Conservation (phyloP, 2,329 filamentous ascomycete genomes). For the Pseudocercospora crystallina region DNA sequence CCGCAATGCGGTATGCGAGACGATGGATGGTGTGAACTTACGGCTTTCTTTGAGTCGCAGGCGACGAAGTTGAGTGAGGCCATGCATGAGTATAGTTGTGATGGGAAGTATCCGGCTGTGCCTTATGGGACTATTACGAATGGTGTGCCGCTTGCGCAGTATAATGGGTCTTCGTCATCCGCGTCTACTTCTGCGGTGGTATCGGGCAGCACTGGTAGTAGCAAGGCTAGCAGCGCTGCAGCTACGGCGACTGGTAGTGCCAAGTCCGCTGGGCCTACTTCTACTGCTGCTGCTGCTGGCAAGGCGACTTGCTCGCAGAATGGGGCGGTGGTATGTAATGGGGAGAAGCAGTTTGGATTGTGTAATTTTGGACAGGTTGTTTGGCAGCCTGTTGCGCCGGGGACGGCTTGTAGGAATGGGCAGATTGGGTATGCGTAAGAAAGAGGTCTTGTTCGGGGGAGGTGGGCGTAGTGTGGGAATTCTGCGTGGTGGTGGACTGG, state of each 20-base stretch:
- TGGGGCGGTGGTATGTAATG: constrained; percentile 43
- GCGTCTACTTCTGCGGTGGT: no score
- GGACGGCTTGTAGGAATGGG: constrained; percentile 46
- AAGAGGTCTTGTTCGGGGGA: no score
- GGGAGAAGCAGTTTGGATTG: constrained; percentile 41
- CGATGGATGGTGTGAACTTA: constrained; percentile 76
- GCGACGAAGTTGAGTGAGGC: constrained; percentile 54
- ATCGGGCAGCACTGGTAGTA: no score
- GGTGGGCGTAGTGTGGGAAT: no score
- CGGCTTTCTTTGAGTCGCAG: constrained; percentile 65
- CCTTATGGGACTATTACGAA: constrained; percentile 53
- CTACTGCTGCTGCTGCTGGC: constrained; percentile 18
- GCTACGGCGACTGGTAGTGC: no score
- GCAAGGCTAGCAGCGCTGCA: no score
- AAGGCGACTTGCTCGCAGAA: constrained; percentile 33
- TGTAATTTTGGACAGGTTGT: constrained; percentile 45
- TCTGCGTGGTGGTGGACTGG: no score
- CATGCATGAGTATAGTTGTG: constrained; percentile 66
- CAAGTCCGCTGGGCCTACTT: no score
- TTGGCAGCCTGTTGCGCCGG: constrained; percentile 44
- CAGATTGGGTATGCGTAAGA: constrained; percentile 31
- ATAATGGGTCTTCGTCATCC: neutral
- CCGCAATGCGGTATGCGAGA: constrained; percentile 63
- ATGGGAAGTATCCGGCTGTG: constrained; percentile 54
- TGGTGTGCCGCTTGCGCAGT: constrained; percentile 44